Conservation (phyloP, 306 rosid species). For the Trifolium dubium region DNA sequence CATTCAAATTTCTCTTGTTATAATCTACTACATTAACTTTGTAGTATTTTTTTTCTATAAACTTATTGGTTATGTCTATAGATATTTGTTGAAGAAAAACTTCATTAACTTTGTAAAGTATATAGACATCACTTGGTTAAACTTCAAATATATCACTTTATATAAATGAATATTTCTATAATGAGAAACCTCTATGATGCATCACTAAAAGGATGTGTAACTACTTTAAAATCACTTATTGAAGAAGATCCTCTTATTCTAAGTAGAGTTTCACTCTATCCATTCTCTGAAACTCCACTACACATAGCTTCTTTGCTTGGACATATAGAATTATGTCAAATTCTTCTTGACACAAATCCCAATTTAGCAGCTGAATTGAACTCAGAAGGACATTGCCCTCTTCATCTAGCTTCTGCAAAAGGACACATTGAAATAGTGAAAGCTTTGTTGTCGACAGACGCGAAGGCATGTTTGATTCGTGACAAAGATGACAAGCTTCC, state of each 20-base stretch:
- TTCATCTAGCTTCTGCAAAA: conserved; percentile 45
- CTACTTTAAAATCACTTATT: conserved; percentile 36
- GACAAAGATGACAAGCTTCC: conserved; percentile 49
- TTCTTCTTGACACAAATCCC: conserved; percentile 33
- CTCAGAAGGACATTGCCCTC: conserved; percentile 47
- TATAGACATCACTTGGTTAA: conserved; percentile 7
- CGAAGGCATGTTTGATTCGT: conserved; percentile 14
- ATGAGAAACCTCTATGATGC: conserved; percentile 40
- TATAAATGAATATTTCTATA: conserved; percentile 3
- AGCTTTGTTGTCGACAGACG: conserved; percentile 17
- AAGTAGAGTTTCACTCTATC: conserved; percentile 28
- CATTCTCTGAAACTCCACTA: conserved; percentile 42
- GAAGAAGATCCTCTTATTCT: conserved; percentile 31
- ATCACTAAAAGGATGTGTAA: conserved; percentile 36
- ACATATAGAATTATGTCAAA: conserved; percentile 34
- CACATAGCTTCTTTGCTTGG: conserved; percentile 49
- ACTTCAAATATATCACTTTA: neutral
- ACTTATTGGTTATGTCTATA: too few species aligned
- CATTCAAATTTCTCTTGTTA: too few species aligned
- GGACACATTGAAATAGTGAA: conserved; percentile 46
- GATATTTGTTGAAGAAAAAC: neutral
- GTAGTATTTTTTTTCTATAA: too few species aligned
- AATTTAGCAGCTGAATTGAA: conserved; percentile 28
- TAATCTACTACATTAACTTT: too few species aligned
- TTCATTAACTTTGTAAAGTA: neutral